Evolutionary conservation across 768 basidiomycete species (phyloP).

Genomic region (Amyloporia xantha): DNA sequence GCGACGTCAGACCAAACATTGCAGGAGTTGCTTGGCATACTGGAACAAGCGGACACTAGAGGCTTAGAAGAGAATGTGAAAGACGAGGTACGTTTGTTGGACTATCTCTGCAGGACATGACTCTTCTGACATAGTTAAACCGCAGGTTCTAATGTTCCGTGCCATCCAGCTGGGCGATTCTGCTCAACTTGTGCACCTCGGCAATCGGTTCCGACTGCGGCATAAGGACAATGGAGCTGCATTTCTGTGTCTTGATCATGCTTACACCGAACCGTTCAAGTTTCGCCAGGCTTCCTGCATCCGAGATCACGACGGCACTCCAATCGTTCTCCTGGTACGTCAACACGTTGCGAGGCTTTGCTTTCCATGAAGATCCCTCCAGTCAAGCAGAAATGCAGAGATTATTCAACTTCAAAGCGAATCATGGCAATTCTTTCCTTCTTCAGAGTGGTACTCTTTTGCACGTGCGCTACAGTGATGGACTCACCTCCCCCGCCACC

Average conservation of each 20-base stretch:
- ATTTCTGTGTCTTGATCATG: not conserved
- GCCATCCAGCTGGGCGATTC: slow-evolving; percentile 23
- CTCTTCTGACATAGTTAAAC: no score
- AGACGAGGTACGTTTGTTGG: slow-evolving; percentile 10
- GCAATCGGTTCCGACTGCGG: slow-evolving; percentile 22
- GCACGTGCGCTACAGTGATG: slow-evolving; percentile 1
- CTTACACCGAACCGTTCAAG: not conserved
- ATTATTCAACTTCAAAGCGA: slow-evolving; percentile 28
- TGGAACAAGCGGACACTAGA: not conserved
- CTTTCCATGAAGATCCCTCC: slow-evolving; percentile 22
- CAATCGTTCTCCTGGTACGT: not conserved
- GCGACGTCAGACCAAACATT: not conserved
- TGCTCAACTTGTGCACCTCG: slow-evolving; percentile 24
- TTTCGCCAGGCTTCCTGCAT: not conserved
- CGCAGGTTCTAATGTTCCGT: slow-evolving; percentile 28
- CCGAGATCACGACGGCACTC: not conserved
- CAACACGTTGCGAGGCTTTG: slow-evolving; percentile 21
- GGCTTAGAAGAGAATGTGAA: not conserved
- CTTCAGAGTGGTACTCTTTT: slow-evolving; percentile 24
- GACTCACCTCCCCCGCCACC: no score
- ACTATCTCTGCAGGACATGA: no score
- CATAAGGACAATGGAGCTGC: slow-evolving; percentile 26
- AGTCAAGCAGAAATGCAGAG: slow-evolving; percentile 18
- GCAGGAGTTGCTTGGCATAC: not conserved
- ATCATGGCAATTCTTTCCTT: slow-evolving; percentile 24